Base-by-base conservation (phyloP, 108 stramenopile species). In the Parmales sp. region DNA sequence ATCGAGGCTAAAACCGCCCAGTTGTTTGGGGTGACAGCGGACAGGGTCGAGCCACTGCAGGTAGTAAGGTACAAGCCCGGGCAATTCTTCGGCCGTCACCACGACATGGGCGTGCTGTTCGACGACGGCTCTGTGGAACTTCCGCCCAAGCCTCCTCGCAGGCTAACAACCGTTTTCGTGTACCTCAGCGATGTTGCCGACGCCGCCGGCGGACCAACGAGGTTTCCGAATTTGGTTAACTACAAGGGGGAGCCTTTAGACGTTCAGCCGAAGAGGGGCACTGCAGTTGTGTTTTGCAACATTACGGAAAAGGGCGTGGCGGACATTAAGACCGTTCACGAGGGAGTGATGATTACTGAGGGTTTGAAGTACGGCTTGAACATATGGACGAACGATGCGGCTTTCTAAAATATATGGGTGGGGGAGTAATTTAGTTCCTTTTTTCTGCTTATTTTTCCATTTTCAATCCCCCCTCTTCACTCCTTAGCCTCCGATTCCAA, bases 41-140 rank as follows among this genome's bases (percentile, higher is more conserved):
- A 41, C 28, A 28, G 51, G 18, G 68, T 87, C 4, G 87, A 88
- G 64, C 71, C 80, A 1, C 39, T 88, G 16, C 87, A 88, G 44
- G 39, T 88, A 29, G 87, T 88, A 8, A 80, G 83, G 9, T 88
- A 88, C 50, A 41, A 64, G n/a, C 72, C 69, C 3, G 84, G 82
- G 18, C 72, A 88, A 66, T 83, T 81, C 65, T 88, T 88, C 66
- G 81, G 83, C 19, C 64, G 78, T 7, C 87, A 88, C 44, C 87
- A 88, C 66, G 87, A 88, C 69, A 41, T 80, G 65, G 82, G 87
- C 29, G 74, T 69, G n/a, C 37, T 83, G 16, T 71, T 71, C 0
- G 74, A 79, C 34, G 54, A 72, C 36, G 87, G 82, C 34, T 48
- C 64, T 4, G 83, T 88, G 1, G 70, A 63, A 22, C 68, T 86